These are phyloP conservation scores for Metschnikowia noctiluminum DNA, from an alignment of 805 yeast species.

Conservation along the genomic window DNA sequence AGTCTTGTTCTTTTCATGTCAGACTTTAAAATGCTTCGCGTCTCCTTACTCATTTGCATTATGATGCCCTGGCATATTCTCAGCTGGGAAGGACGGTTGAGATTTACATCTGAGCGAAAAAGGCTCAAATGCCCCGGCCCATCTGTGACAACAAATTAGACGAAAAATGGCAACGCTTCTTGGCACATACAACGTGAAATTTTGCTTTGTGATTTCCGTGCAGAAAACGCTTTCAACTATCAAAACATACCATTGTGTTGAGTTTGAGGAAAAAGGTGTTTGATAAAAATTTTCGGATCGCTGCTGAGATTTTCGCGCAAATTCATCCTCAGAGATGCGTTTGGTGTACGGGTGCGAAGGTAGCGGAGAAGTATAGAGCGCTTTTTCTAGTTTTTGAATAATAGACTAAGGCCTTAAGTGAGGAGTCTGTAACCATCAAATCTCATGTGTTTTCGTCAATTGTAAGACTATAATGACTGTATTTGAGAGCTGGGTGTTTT, in stretches of 20 bases:
- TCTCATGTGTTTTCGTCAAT: too few relatives aligned
- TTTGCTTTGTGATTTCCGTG: conserved; percentile 6
- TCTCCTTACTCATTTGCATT: too few relatives aligned
- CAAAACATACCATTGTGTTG: conserved; percentile 29
- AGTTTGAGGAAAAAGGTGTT: neutral
- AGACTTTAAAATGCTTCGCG: too few relatives aligned
- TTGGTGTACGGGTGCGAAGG: neutral
- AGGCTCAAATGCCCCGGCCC: neutral
- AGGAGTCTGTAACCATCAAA: too few relatives aligned
- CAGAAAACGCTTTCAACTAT: conserved; percentile 22
- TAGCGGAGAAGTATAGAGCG: neutral
- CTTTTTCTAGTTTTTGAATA: too few relatives aligned
- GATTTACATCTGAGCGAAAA: neutral
- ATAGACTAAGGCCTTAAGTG: too few relatives aligned
- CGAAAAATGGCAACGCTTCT: conserved; percentile 26
- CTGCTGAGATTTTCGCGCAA: neutral
- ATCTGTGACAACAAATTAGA: conserved; percentile 3
- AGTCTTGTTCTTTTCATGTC: too few relatives aligned
- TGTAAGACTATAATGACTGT: too few relatives aligned
- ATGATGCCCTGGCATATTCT: too few relatives aligned
- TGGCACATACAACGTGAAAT: conserved; percentile 22
- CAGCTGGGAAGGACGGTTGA: neutral
- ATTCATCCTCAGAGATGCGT: neutral
- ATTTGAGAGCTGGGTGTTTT: too few relatives aligned
- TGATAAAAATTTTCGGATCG: neutral